phyloP scores from a whole-genome alignment of 2,329 filamentous ascomycete species.

The Verticillium longisporum region DNA sequence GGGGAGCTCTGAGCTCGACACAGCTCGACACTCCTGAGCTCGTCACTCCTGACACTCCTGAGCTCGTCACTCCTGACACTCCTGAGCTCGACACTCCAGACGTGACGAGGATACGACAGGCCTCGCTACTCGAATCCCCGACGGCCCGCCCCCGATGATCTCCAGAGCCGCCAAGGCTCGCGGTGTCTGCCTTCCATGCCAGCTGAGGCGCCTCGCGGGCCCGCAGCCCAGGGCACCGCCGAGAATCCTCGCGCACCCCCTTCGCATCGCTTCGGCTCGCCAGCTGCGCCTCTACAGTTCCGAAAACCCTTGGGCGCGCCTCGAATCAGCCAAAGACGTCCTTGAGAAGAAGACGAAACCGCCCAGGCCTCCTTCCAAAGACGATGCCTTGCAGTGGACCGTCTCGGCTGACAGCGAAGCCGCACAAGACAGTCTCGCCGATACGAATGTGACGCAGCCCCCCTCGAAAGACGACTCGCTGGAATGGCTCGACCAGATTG shows the following conservation, averaged over 20 bases:
- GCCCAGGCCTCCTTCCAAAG: neutral
- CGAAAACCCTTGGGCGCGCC: conserved; percentile 5
- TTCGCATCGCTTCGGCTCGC: neutral
- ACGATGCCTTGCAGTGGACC: neutral
- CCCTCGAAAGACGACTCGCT: neutral
- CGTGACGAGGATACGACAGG: no score
- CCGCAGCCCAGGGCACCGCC: conserved; percentile 3
- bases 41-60: no score
- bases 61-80: no score
- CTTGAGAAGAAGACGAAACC: neutral
- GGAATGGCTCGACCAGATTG: neutral
- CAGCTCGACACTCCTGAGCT: no score
- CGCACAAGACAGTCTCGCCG: no score
- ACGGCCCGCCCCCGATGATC: no score
- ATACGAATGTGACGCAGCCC: neutral
- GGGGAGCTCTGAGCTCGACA: no score
- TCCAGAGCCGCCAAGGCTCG: conserved; percentile 23
- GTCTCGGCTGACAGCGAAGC: neutral
- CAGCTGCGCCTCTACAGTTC: conserved; percentile 6
- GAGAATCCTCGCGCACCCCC: neutral
- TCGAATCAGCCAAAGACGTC: neutral
- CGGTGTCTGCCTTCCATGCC: conserved; percentile 27
- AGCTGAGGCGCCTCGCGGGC: conserved; percentile 17
- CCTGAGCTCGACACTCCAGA: no score
- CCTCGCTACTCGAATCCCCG: no score